Base-by-base conservation (phyloP, 768 basidiomycete species). In the Clitopilus hobsonii region DNA sequence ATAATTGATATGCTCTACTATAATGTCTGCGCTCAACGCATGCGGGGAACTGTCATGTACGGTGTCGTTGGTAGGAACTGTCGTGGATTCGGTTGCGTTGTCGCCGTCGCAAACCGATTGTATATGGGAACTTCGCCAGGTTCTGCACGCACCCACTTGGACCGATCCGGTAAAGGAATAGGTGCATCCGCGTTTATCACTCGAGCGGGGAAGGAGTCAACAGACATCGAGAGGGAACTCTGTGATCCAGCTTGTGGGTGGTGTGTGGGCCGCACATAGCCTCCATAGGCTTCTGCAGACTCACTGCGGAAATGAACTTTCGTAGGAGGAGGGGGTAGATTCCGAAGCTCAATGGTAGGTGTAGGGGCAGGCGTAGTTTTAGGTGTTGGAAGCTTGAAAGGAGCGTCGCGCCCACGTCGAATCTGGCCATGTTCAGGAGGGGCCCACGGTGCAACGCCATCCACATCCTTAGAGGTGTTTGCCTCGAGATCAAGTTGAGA, bases 371-470 rank as follows among this genome's bases (percentile, higher is more conserved):
- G 51, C 20, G 26, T 54, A 14, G 59, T 57, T 49, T 54, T 56
- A 28, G 59, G 58, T 29, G 38, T 62, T 28, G 55, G 64, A 45
- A 59, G 60, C 52, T 54, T 69, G 60, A 86, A 87, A 1, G 86
- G 86, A 5, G 60, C 59, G 58, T 86, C 85, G 13, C 82, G 66
- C 2, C 85, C 86, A 30, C 86, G 83, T 38, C 79, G 78, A 45
- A 76, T 65, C 41, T 45, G 41, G 20, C 63, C 63, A 7, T 63
- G 61, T n/a, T 62, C 58, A 3, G 10, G 13, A 55, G 72, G 67
- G 18, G 81, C 81, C 84, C 84, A 86, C 6, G 73, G 71, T 1
- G 82, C 81, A 5, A 72, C 73, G 20, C 57, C 54, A 29, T 59
- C 26, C 56, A 69, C 64, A n/a, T 61, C 54, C 3, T 45, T 45